Conservation (phyloP, 2,329 filamentous ascomycete species). For the Claviceps arundinis region DNA sequence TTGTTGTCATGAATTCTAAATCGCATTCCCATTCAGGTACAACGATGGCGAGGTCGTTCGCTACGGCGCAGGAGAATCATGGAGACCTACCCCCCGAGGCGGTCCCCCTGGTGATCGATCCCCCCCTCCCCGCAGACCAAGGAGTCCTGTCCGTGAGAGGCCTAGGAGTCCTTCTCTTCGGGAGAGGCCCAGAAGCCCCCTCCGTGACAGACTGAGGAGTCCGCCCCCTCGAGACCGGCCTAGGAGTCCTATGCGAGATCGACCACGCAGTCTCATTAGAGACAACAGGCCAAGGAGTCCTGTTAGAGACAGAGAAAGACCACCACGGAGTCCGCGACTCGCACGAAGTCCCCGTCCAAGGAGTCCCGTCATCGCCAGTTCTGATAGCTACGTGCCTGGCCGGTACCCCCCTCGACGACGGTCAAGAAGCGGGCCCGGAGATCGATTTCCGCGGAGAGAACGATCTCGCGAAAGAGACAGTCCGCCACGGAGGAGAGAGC, state of each 20-base stretch:
- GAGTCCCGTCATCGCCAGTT: slow-evolving; percentile 24
- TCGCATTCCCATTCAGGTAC: slow-evolving; percentile 27
- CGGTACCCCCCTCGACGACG: slow-evolving; percentile 28
- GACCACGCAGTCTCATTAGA: slow-evolving; percentile 15
- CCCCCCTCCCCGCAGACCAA: slow-evolving; percentile 27
- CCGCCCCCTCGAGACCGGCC: slow-evolving; percentile 2
- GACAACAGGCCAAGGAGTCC: slow-evolving; percentile 15
- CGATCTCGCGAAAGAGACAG: slow-evolving; percentile 28
- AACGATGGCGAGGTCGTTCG: slow-evolving; percentile 49
- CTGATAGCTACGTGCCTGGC: slow-evolving; percentile 34
- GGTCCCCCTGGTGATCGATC: slow-evolving; percentile 25
- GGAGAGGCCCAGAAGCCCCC: neutral
- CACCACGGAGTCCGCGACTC: slow-evolving; percentile 17
- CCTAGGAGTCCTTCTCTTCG: neutral
- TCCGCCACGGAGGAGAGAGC: slow-evolving; percentile 22
- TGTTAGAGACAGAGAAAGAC: slow-evolving; percentile 12
- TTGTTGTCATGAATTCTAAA: neutral
- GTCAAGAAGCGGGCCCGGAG: slow-evolving; percentile 25
- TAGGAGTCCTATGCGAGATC: slow-evolving; percentile 10
- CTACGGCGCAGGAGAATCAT: slow-evolving; percentile 49
- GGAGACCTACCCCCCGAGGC: slow-evolving; percentile 40
- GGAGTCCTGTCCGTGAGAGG: slow-evolving; percentile 18
- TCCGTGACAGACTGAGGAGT: slow-evolving; percentile 9
- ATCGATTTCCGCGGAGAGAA: slow-evolving; percentile 27
- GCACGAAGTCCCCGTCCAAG: slow-evolving; percentile 25